Evolutionary conservation across 495 filamentous ascomycete genomes (phyloP), one percentile per base, ranked within the genome.

Genomic region (Schizothecium vesticola): DNA sequence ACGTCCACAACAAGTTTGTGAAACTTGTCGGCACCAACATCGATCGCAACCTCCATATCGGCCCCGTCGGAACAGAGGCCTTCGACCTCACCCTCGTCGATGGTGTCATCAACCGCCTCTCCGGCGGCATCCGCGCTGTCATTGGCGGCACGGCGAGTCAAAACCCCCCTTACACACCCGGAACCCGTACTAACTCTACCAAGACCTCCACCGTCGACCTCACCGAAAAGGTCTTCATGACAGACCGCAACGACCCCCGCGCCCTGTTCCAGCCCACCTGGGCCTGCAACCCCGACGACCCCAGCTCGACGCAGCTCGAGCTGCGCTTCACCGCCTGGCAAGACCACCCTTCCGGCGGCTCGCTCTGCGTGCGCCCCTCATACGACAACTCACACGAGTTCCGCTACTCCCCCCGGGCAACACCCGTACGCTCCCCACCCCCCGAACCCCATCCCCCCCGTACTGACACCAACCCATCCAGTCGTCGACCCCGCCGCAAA

Each of bases 211-310:
- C 75, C 8, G 73, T 80, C 21, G 85, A 87, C 67, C 79, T 84
- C 72, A 87, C 85, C 19, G 85, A 83, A 21, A 86, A 87, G 71
- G 73, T 86, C 72, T 87, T 86, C 74, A 81, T 84, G 80, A 86
- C 85, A 1, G 78, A 80, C 16, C 80, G 84, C 8, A 74, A 76
- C 25, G 82, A 86, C 56, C 78, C 81, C 21, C 71, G 78, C 1
- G 84, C 84, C 11, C 63, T 80, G 63, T 86, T 83, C 62, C 72
- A 84, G 51, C 81, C 83, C 10, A 77, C 74, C 7, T 82, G 83
- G 60, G 82, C 80, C 57, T 86, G 85, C 68, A 80, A 86, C 72
- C 83, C 81, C 9, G 80, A 81, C 64, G 82, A 25, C 22, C 63
- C 80, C 29, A 81, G 80, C 58, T 72, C 69, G 24, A 67, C 82